These are phyloP conservation scores for Nicotiana tomentosiformis DNA, from an alignment of 257 asterid genomes.

Conservation along the genomic window DNA sequence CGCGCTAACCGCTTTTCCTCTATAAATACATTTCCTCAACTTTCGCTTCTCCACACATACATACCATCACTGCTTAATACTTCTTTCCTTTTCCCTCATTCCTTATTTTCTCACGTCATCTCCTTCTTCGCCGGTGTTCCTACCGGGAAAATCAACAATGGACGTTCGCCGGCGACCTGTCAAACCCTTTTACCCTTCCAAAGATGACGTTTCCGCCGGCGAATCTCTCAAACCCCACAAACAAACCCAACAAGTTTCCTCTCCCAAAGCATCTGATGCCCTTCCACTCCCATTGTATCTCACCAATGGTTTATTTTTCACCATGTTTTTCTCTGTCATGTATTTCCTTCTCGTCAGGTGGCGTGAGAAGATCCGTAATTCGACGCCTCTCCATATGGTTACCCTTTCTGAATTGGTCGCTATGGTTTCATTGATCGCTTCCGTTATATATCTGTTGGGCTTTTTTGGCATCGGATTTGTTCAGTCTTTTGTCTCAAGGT, in stretches of 20 bases:
- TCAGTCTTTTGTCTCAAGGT: constrained; percentile 33
- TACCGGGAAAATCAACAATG: constrained; percentile 14
- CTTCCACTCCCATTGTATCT: constrained; percentile 33
- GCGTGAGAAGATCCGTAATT: constrained; percentile 49
- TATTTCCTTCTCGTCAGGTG: constrained; percentile 42
- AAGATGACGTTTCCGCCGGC: constrained; percentile 21
- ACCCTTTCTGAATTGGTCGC: constrained; percentile 43
- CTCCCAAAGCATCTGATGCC: constrained; percentile 27
- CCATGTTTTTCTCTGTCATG: constrained; percentile 40
- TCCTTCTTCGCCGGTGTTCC: background rate
- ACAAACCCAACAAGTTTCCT: background rate
- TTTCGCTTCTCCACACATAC: constrained; percentile 21
- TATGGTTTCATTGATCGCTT: constrained; percentile 29
- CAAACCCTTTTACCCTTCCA: background rate
- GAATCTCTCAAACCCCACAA: constrained; percentile 20
- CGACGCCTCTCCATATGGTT: constrained; percentile 40
- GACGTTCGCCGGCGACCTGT: constrained; percentile 38
- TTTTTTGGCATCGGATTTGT: constrained; percentile 48
- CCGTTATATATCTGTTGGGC: constrained; percentile 36
- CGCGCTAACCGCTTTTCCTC: constrained; percentile 25
- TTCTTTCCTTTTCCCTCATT: background rate
- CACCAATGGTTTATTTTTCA: constrained; percentile 37
- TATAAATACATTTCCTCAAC: constrained; percentile 26
- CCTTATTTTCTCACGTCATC: background rate
- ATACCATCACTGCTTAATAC: background rate